Evolutionary conservation across 768 basidiomycete genomes (phyloP).

Genomic region (Sistotremastrum suecicum): DNA sequence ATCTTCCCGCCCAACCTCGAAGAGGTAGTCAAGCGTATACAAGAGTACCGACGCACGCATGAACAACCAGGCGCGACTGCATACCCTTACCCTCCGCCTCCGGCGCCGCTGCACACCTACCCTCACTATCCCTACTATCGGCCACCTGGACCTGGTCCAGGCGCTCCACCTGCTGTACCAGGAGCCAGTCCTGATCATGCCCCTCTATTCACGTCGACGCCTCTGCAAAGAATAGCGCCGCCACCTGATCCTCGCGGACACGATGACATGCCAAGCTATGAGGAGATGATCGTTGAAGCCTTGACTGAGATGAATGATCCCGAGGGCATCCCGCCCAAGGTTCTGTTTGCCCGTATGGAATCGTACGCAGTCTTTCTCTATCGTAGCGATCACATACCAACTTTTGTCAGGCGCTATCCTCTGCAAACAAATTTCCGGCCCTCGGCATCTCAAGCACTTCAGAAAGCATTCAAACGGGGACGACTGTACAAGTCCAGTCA

Average conservation of each 20-base stretch:
- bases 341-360: constrained; percentile 75
- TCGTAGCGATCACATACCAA: neutral
- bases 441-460: constrained; percentile 78
- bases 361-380: constrained; percentile 10
- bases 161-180: constrained; percentile 9
- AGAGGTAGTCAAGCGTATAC: constrained; percentile 43
- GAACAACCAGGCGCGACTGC: constrained; percentile 10
- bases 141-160: constrained; percentile 14
- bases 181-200: constrained; percentile 9
- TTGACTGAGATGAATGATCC: constrained; percentile 49
- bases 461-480: constrained; percentile 74
- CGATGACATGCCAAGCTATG: constrained; percentile 71
- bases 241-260: constrained; percentile 5
- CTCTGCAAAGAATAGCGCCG: constrained; percentile 2
- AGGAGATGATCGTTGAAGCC: constrained; percentile 85
- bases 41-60: constrained; percentile 14
- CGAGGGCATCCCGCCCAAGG: constrained; percentile 74
- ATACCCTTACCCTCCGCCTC: constrained; percentile 22
- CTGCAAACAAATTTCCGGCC: constrained; percentile 82
- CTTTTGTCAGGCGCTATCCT: constrained; percentile 43
- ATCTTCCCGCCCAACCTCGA: constrained; percentile 57
- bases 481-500: constrained; percentile 61
- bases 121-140: constrained; percentile 17
- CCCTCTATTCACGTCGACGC: constrained; percentile 12
- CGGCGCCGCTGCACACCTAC: constrained; percentile 17